Conservation (phyloP, 202 grass and related monocot genomes). For the Panicum hallii region DNA sequence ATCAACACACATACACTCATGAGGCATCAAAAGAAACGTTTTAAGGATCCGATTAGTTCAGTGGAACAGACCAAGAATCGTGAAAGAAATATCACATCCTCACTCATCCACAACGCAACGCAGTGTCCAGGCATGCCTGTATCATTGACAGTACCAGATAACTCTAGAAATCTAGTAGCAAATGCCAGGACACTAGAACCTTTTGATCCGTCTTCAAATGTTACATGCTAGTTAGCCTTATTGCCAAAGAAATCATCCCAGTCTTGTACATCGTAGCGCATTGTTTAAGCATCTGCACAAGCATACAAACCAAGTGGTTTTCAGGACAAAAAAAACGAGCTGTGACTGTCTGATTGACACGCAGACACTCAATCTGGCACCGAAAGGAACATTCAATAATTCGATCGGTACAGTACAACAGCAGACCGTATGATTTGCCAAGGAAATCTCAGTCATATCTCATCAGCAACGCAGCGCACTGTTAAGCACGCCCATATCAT, state of each 20-base stretch:
- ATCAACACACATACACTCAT: neutral
- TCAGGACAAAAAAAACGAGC: too few relatives aligned
- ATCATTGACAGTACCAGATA: neutral
- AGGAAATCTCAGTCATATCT: neutral
- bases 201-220: neutral
- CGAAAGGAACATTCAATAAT: conserved; percentile 1
- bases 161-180: too few relatives aligned
- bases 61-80: neutral
- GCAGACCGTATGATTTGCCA: neutral
- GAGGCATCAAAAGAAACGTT: neutral
- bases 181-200: too few relatives aligned
- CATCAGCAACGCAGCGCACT: neutral
- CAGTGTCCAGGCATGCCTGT: neutral
- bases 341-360: neutral
- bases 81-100: neutral
- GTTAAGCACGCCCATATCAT: neutral
- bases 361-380: neutral
- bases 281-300: neutral
- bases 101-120: neutral
- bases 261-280: neutral
- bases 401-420: neutral
- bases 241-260: neutral
- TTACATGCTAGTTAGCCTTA: neutral
- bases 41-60: neutral
- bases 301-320: neutral